phyloP scores from a whole-genome alignment of 768 basidiomycete species.

The Clitopilus passeckerianus region DNA sequence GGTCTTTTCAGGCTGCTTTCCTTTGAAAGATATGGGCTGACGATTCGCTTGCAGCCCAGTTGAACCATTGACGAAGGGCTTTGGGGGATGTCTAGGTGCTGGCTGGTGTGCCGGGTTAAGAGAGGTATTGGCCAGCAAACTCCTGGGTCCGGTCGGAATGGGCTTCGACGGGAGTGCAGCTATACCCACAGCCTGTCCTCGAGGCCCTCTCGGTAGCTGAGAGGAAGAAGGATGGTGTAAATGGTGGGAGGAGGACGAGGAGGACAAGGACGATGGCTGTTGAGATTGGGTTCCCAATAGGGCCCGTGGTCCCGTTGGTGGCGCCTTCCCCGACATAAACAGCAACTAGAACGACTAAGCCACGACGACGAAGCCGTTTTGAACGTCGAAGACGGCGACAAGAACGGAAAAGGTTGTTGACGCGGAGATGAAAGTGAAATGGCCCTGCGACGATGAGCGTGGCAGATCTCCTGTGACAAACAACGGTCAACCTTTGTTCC shows the following conservation, averaged over 20 bases:
- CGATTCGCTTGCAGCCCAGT: conserved; percentile 20
- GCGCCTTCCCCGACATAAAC: conserved; percentile 72
- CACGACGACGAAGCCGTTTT: neutral
- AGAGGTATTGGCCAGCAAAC: neutral
- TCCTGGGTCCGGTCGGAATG: conserved; percentile 9
- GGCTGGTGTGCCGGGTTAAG: neutral
- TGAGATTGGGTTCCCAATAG: conserved; percentile 40
- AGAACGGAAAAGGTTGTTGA: conserved; percentile 6
- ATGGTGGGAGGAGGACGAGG: conserved; percentile 13
- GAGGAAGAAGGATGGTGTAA: conserved; percentile 15
- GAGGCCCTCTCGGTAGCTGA: conserved; percentile 62
- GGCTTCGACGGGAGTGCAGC: conserved; percentile 1
- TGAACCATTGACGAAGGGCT: neutral
- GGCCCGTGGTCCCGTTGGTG: conserved; percentile 71
- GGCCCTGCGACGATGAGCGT: neutral
- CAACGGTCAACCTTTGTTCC: neutral
- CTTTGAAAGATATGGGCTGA: conserved; percentile 31
- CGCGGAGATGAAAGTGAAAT: neutral
- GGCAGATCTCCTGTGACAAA: conserved; percentile 1
- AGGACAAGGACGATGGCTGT: conserved; percentile 19
- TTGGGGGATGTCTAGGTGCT: neutral
- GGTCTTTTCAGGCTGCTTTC: conserved; percentile 24
- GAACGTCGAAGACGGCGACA: conserved; percentile 1
- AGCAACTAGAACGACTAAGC: neutral
- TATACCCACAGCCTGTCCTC: conserved; percentile 36